These are phyloP conservation scores for Mercurialis annua DNA, from an alignment of 345 rosid genomes.

Conservation along the genomic window DNA sequence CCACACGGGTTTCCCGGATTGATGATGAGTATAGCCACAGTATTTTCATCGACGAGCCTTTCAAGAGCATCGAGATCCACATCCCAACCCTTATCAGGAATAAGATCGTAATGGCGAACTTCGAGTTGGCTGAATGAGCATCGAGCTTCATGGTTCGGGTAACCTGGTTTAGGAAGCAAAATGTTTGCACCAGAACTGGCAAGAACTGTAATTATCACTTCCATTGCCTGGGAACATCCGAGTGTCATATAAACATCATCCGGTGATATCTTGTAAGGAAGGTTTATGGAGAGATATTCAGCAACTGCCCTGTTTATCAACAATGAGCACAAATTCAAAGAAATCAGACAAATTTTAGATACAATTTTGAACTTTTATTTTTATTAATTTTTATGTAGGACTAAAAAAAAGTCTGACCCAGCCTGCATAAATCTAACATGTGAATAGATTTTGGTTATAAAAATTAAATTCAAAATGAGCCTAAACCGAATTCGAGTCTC, in stretches of 20 bases:
- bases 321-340: background rate
- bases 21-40: constrained; percentile 26
- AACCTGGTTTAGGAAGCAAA: constrained; percentile 36
- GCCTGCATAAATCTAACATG: too few relatives aligned
- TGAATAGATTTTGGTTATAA: too few relatives aligned
- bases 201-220: constrained; percentile 22
- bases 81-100: constrained; percentile 39
- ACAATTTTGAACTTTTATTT: too few relatives aligned
- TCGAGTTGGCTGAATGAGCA: constrained; percentile 19
- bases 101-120: constrained; percentile 33
- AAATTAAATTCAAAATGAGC: too few relatives aligned
- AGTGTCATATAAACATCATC: constrained; percentile 33
- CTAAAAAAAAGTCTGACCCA: too few relatives aligned
- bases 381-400: too few relatives aligned
- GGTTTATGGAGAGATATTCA: constrained; percentile 23
- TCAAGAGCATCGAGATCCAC: constrained; percentile 28
- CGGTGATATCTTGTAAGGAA: constrained; percentile 23
- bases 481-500: too few relatives aligned
- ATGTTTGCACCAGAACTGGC: constrained; percentile 32
- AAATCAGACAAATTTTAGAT: background rate
- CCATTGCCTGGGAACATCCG: constrained; percentile 33
- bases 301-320: constrained; percentile 33
- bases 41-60: constrained; percentile 30
- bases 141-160: constrained; percentile 25
- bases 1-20: constrained; percentile 62